phyloP scores from a whole-genome alignment of 306 rosid genomes.

The Vigna hirtella region DNA sequence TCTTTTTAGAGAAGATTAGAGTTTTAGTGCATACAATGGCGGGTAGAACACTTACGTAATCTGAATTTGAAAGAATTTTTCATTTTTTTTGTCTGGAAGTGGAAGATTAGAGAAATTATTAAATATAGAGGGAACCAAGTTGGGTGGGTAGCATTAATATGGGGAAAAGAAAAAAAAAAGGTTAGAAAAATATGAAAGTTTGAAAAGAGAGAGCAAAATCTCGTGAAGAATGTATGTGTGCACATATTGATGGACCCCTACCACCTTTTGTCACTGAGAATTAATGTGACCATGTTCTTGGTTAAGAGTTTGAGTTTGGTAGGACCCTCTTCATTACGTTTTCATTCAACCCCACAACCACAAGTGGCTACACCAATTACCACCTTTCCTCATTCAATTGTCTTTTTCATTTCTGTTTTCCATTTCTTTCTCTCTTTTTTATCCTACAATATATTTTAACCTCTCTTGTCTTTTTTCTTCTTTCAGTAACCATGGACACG shows the following conservation, averaged over 20 bases:
- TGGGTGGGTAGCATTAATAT: conserved; percentile 54
- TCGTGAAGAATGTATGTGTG: conserved; percentile 57
- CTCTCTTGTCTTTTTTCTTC: conserved; percentile 28
- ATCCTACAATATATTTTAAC: background rate
- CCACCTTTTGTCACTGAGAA: conserved; percentile 43
- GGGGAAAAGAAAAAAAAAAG: conserved; percentile 37
- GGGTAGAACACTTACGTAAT: no score
- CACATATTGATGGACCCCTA: conserved; percentile 57
- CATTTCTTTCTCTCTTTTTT: background rate
- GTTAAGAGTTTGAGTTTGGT: conserved; percentile 40
- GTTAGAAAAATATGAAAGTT: background rate
- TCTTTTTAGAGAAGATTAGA: no score
- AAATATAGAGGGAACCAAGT: conserved; percentile 42
- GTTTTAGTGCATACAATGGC: no score
- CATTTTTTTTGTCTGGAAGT: background rate
- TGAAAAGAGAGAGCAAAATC: conserved; percentile 38
- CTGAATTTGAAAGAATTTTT: no score
- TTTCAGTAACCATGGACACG: conserved; percentile 20
- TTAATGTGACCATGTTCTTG: conserved; percentile 46
- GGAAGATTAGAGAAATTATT: conserved; percentile 29
- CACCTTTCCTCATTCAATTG: background rate
- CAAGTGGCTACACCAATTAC: conserved; percentile 1
- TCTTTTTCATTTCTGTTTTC: background rate
- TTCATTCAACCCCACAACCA: conserved; percentile 34
- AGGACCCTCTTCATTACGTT: conserved; percentile 29